These are phyloP conservation scores for Diaporthe citri DNA, from an alignment of 2,329 filamentous ascomycete species.

Conservation along the genomic window DNA sequence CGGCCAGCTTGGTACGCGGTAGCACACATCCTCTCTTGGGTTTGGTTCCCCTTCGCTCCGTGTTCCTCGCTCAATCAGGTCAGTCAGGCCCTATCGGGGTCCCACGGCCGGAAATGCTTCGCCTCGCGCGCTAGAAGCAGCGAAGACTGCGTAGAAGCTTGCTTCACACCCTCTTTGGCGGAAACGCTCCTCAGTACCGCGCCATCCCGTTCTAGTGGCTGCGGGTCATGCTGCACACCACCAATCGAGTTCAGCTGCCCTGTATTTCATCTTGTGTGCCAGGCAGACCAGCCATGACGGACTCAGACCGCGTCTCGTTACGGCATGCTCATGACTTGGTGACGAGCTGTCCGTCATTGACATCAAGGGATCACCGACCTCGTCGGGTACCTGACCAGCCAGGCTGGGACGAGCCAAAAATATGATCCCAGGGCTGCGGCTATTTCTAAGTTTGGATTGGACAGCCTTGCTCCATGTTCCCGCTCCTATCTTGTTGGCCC, in stretches of 20 bases:
- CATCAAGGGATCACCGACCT: constrained; percentile 1
- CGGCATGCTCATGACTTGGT: constrained; percentile 15
- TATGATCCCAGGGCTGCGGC: constrained; percentile 23
- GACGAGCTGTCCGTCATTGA: neutral
- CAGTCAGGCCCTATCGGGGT: neutral
- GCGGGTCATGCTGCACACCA: constrained; percentile 19
- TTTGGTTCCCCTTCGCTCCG: neutral
- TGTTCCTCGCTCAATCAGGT: neutral
- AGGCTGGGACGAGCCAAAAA: constrained; percentile 13
- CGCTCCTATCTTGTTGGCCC: neutral
- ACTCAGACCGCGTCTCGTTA: neutral
- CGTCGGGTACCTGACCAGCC: neutral
- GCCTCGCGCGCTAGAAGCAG: constrained; percentile 40
- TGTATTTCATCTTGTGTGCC: neutral
- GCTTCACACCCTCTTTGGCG: constrained; percentile 39
- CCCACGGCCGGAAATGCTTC: constrained; percentile 15
- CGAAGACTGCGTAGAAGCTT: constrained; percentile 39
- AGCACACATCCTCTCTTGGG: neutral
- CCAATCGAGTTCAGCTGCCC: constrained; percentile 22
- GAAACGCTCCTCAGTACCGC: constrained; percentile 22
- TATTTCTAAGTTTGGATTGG: constrained; percentile 32
- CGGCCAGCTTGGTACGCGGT: neutral
- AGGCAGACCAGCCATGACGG: neutral
- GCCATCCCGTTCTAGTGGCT: constrained; percentile 38
- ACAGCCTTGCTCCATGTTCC: constrained; percentile 24